These are phyloP conservation scores for Leptographium wingfieldii DNA, from an alignment of 2,329 filamentous ascomycete species.

Conservation along the genomic window DNA sequence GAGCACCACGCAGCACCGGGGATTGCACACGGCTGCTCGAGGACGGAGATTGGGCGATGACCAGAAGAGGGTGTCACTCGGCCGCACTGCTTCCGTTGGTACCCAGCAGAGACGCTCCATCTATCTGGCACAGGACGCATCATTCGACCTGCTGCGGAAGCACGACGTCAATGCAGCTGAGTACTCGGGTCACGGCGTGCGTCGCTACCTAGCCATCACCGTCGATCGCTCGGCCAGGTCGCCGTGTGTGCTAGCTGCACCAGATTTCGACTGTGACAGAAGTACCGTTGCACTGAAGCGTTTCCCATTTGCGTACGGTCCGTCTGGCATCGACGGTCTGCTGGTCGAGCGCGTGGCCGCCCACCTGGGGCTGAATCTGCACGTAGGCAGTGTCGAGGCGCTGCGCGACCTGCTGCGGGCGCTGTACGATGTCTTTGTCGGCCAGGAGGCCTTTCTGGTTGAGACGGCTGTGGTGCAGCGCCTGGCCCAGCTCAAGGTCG, in stretches of 20 bases:
- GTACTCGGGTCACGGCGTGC: conserved; percentile 21
- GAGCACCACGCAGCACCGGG: conserved; percentile 26
- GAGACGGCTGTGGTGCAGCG: conserved; percentile 23
- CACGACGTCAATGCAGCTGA: conserved; percentile 31
- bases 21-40: conserved; percentile 32
- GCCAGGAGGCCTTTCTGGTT: conserved; percentile 33
- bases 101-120: conserved; percentile 34
- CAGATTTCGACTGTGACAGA: conserved; percentile 12
- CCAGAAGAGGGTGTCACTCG: not conserved
- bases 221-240: conserved; percentile 49
- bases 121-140: conserved; percentile 29
- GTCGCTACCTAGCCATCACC: conserved; percentile 47
- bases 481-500: conserved; percentile 12
- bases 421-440: conserved; percentile 37
- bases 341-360: conserved; percentile 27
- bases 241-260: conserved; percentile 52
- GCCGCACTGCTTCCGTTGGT: conserved; percentile 8
- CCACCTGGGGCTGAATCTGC: conserved; percentile 39
- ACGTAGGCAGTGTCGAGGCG: conserved; percentile 24
- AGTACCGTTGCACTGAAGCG: conserved; percentile 18
- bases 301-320: conserved; percentile 50
- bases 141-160: conserved; percentile 38
- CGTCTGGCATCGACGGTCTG: conserved; percentile 30
- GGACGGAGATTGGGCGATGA: too few relatives aligned
- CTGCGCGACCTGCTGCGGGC: conserved; percentile 36